Evolutionary conservation across 768 basidiomycete species (phyloP), one percentile per base, ranked within the genome.

Genomic region (Pleurotus eryngii): DNA sequence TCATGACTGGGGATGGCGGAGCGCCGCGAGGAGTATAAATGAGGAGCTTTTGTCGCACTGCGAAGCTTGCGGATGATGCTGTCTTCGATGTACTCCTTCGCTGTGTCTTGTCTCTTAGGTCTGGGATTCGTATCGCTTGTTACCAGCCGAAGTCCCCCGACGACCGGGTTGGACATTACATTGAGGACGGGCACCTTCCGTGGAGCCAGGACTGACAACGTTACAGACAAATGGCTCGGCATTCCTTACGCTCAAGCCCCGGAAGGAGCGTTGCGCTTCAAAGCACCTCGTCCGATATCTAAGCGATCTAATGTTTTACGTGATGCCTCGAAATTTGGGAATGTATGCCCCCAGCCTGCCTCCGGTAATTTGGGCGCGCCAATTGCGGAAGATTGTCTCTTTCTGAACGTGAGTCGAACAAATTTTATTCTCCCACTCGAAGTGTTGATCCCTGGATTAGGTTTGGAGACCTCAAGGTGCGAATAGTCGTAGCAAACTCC

Each of bases 211-310:
- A 70, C 65, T 24, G 55, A 62, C 0, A 76, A 74, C 20, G 71
- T 70, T 12, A 75, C 75, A 7, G 76, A 80, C 22, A 65, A 68
- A 59, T 83, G 78, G 74, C 71, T 80, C 9, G 80, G 80, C 1
- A 72, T 83, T 22, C 81, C 79, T 0, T 83, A 70, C 54, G 82
- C 80, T 6, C 66, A 74, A 57, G 73, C 79, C 2, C 82, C 82
- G 0, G 51, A 76, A 2, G 80, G 79, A 2, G 42, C 64, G 5
- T 66, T 82, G 35, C 72, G 81, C 3, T 81, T 83, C 63, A 74
- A 74, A 55, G 70, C 74, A 0, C 79, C 82, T 9, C 61, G 71
- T 0, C 60, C 66, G 3, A 71, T 78, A 58, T 63, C 65, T 12
- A 61, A 50, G 12, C 59, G 65, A 1, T 67, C 65, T 0, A 56